These are phyloP conservation scores for Aspergillus versicolor DNA, from an alignment of 2,329 filamentous ascomycete species.

Conservation along the genomic window DNA sequence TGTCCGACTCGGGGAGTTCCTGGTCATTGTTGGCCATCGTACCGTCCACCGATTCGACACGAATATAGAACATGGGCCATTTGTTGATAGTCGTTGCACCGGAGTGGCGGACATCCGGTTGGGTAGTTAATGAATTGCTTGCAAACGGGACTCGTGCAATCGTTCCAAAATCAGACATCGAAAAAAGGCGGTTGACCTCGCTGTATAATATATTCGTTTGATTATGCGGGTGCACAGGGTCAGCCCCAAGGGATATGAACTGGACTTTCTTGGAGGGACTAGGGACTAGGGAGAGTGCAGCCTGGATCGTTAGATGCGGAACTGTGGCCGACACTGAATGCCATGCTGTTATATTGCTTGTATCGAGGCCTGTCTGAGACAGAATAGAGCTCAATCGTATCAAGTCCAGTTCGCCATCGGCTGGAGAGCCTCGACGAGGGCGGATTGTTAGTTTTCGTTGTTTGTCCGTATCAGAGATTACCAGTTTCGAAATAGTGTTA, in stretches of 20 bases:
- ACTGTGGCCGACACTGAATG: slow-evolving; percentile 68
- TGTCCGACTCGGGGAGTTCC: slow-evolving; percentile 34
- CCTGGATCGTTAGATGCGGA: slow-evolving; percentile 61
- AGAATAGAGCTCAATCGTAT: slow-evolving; percentile 54
- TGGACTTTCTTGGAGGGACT: slow-evolving; percentile 71
- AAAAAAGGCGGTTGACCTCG: slow-evolving; percentile 75
- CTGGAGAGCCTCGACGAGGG: not conserved
- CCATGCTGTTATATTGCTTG: slow-evolving; percentile 60
- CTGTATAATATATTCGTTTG: slow-evolving; percentile 69
- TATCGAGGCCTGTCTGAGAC: slow-evolving; percentile 63
- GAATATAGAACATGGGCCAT: slow-evolving; percentile 89
- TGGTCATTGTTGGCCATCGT: slow-evolving; percentile 39
- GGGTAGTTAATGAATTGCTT: slow-evolving; percentile 14
- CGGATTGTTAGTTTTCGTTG: slow-evolving; percentile 37
- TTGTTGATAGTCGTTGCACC: slow-evolving; percentile 62
- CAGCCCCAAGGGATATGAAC: slow-evolving; percentile 76
- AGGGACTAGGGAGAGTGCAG: slow-evolving; percentile 69
- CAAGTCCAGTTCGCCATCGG: slow-evolving; percentile 23
- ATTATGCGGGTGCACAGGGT: slow-evolving; percentile 58
- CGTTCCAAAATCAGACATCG: slow-evolving; percentile 72
- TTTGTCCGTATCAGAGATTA: slow-evolving; percentile 54
- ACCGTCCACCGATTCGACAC: slow-evolving; percentile 53
- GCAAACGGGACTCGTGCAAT: slow-evolving; percentile 45
- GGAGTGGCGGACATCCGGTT: slow-evolving; percentile 41
- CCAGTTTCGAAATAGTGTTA: slow-evolving; percentile 56